Conservation (phyloP, 805 yeast species). For the Debaryomyces tyrocola region DNA sequence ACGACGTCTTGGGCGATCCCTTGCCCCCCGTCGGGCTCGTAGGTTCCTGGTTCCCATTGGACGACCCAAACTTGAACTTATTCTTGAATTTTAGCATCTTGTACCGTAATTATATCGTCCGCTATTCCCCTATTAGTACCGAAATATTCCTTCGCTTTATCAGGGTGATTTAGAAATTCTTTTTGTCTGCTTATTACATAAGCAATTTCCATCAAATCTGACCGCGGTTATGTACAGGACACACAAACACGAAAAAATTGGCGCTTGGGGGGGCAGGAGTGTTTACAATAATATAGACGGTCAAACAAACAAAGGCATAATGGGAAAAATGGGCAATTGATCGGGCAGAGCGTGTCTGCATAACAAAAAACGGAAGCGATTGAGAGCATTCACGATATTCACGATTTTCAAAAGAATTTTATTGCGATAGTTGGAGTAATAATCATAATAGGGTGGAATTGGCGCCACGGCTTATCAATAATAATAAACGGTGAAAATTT, state of each 20-base stretch:
- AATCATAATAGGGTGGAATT: neutral
- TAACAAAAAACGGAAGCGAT: neutral
- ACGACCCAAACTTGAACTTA: constrained; percentile 32
- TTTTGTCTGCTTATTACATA: constrained; percentile 1
- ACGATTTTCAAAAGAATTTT: neutral
- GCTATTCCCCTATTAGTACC: neutral
- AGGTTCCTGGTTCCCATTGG: constrained; percentile 13
- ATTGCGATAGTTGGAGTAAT: neutral
- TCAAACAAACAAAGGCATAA: neutral
- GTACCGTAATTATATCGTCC: neutral
- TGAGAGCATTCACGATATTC: neutral
- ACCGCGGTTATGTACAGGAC: neutral
- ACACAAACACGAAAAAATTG: neutral
- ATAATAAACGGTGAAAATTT: no score
- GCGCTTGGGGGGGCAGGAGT: neutral
- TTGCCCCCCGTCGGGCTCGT: constrained; percentile 6
- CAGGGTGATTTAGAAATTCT: neutral
- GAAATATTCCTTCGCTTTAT: neutral
- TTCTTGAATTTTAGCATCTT: constrained; percentile 33
- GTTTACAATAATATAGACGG: neutral
- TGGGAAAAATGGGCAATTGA: no score
- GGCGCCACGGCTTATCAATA: neutral
- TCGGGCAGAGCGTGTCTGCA: neutral
- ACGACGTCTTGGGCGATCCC: constrained; percentile 18
- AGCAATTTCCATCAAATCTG: neutral